Base-by-base conservation (phyloP, 306 rosid species). In the Rosa rugosa region DNA sequence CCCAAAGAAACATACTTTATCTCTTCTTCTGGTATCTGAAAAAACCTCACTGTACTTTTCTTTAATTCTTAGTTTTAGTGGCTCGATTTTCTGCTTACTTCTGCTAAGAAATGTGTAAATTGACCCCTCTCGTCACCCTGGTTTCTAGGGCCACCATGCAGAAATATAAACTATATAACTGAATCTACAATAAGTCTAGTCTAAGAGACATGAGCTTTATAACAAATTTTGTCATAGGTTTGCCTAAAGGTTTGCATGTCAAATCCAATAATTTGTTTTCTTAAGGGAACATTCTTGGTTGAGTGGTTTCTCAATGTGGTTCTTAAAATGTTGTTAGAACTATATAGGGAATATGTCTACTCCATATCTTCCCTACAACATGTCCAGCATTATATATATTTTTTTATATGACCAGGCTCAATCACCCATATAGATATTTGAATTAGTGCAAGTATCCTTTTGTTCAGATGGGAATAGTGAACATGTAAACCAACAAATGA, bases 401-500 rank as follows among this genome's bases (percentile, higher is more conserved):
- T 38, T 49, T 71, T 49, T 1, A 62, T 79, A 18, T 38, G 6
- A 56, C 59, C 47, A 38, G 4, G 14, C 50, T 46, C 42, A 11
- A 46, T 42, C 11, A 25, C 7, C 27, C 27, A 53, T 72, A 50
- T 5, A 38, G 22, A 50, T 31, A 9, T 77, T 16, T 20, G 63
- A 46, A 2, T 70, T 56, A 51, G 56, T 46, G 72, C 45, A 40
- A 57, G 8, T 57, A 69, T 73, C 64, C 69, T 74, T 17, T 53
- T 79, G 78, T 53, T 83, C 87, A 91, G 93, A 88, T 59, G 87
- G 64, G 25, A 83, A 56, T 73, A 79, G 51, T 81, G 83, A 82
- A 56, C 75, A 80, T 69, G 90, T 80, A 65, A 82, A 77, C 63
- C 91, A 71, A 79, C 80, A 71, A 79, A 69, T 64, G 68, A 83